phyloP scores from a whole-genome alignment of 345 rosid genomes.

The Salix koriyanagi region DNA sequence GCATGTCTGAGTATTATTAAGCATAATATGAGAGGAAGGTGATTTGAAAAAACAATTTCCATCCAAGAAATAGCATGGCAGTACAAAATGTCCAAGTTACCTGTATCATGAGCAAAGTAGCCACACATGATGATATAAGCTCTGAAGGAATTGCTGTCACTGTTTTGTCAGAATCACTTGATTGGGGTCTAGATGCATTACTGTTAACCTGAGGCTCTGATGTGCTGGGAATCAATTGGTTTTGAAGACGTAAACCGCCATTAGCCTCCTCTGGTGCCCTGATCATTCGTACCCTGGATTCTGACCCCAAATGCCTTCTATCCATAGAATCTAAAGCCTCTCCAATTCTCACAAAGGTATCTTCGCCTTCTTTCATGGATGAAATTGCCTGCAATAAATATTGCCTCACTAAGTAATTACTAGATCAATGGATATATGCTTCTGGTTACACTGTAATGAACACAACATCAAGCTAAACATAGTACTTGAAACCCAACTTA shows the following conservation, averaged over 20 bases:
- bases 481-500: neutral
- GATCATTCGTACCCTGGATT: slow-evolving; percentile 26
- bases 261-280: slow-evolving; percentile 46
- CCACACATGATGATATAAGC: slow-evolving; percentile 78
- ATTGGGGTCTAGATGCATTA: slow-evolving; percentile 22
- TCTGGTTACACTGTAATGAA: neutral
- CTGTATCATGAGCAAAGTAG: slow-evolving; percentile 84
- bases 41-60: neutral
- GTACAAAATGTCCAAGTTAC: slow-evolving; percentile 29
- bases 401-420: neutral
- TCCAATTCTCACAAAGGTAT: slow-evolving; percentile 50
- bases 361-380: slow-evolving; percentile 69
- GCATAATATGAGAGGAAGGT: neutral
- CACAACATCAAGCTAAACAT: neutral
- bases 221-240: slow-evolving; percentile 32
- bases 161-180: slow-evolving; percentile 38
- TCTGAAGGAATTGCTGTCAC: slow-evolving; percentile 63
- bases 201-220: slow-evolving; percentile 29
- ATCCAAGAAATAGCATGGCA: neutral
- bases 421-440: neutral
- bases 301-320: slow-evolving; percentile 37
- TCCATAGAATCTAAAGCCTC: slow-evolving; percentile 63
- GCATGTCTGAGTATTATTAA: slow-evolving; percentile 54
- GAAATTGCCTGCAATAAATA: slow-evolving; percentile 61
- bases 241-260: slow-evolving; percentile 29